Base-by-base conservation (phyloP, 1,284 basidiomycete species). In the Hemileccinum hortonii region DNA sequence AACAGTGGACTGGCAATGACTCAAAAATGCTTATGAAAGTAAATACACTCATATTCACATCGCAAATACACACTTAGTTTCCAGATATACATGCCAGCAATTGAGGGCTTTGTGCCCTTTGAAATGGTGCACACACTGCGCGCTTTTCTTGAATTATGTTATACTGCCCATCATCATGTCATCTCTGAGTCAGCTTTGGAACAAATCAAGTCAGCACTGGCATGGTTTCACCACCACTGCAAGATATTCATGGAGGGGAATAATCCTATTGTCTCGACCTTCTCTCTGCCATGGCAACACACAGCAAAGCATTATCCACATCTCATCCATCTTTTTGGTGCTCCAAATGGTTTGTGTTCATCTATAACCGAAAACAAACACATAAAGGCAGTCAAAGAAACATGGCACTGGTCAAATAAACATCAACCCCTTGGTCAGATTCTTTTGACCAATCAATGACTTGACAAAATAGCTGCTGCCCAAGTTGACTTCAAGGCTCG, bases 261-360 rank as follows among this genome's bases (percentile, higher is more conserved):
- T 7, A 26, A 26, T 26, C 5, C 26, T 39, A 15, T 39, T 7
- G 62, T 69, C 2, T 57, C 60, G 16, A 30, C 49, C 8, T 64
- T 73, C 44, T 62, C 63, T 1, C 62, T 73, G 7, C 73, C 68
- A 1, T 61, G 64, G 12, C 65, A 72, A 18, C 68, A 72, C 47
- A 2, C 18, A 19, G 49, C 30, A 50, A 33, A 9, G 47, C 14
- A 33, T 21, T 44, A 33, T 9, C 43, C 43, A n/a, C 0, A 0
- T 8, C 43, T 44, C 12, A 44, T 44, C 7, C 3, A 30, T 6
- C 43, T 33, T 8, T 44, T 15, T 9, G 43, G 43, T 22, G 43
- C 18, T 6, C 30, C 30, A 11, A 44, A 44, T 44, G 39, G 21
- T 37, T 45, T 53, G 4, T 42, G 30, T 24, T 32, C 32, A 26